Evolutionary conservation across 495 filamentous ascomycete species (phyloP).

Genomic region (Trichoderma erinaceum): DNA sequence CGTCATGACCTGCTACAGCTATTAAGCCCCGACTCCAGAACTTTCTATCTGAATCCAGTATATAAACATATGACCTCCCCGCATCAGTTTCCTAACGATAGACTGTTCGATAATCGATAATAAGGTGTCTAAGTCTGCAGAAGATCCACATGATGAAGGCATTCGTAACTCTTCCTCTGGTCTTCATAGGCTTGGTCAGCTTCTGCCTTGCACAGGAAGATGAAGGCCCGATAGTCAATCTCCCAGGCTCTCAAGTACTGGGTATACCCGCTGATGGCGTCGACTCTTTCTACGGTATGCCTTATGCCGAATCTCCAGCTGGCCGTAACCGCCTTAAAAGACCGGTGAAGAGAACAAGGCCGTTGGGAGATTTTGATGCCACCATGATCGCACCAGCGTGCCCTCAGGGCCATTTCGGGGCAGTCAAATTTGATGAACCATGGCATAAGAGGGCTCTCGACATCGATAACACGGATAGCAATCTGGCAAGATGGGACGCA

Average conservation of each 20-base stretch:
- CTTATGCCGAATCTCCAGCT: constrained; percentile 44
- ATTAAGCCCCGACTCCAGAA: too few species aligned
- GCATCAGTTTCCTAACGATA: too few species aligned
- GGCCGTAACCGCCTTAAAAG: constrained; percentile 40
- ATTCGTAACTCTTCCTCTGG: background rate
- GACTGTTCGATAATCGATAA: too few species aligned
- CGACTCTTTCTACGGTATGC: constrained; percentile 50
- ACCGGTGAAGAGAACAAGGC: constrained; percentile 41
- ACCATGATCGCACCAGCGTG: constrained; percentile 21
- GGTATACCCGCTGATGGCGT: constrained; percentile 43
- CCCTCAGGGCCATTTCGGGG: constrained; percentile 37
- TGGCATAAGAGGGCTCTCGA: background rate
- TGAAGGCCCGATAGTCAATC: background rate
- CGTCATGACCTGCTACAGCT: too few species aligned
- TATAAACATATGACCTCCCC: too few species aligned
- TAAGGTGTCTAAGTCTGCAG: background rate
- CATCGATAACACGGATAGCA: background rate
- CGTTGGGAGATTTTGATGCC: constrained; percentile 11
- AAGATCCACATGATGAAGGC: background rate
- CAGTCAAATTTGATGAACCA: constrained; percentile 35
- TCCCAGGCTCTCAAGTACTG: constrained; percentile 5
- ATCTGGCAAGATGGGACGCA: background rate
- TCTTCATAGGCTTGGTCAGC: background rate
- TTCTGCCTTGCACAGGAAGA: background rate
- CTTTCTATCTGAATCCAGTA: too few species aligned